phyloP scores from a whole-genome alignment of 2,329 filamentous ascomycete species.

The Podosphaera fusca region DNA sequence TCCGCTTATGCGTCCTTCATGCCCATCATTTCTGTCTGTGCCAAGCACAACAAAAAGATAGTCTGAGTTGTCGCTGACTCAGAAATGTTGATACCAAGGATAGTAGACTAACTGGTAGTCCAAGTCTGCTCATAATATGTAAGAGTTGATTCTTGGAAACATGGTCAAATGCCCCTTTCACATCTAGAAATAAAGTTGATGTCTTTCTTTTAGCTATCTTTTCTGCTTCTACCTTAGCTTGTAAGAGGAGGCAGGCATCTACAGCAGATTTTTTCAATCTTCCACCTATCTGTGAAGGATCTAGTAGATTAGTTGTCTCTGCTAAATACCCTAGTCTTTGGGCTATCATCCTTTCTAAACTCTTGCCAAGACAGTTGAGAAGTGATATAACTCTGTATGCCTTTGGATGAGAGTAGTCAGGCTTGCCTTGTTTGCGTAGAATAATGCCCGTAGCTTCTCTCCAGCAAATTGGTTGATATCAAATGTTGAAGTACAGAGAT shows the following conservation, averaged over 20 bases:
- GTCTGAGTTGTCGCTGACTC: not conserved
- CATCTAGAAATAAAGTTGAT: not conserved
- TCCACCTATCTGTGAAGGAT: not conserved
- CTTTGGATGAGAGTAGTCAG: not conserved
- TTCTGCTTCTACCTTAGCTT: not conserved
- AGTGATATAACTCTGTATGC: constrained; percentile 1
- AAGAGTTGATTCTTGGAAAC: not conserved
- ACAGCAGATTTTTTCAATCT: not conserved
- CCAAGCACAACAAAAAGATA: too few relatives aligned
- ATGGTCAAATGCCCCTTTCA: not conserved
- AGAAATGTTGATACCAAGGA: not conserved
- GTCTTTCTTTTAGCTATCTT: not conserved
- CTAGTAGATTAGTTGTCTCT: not conserved
- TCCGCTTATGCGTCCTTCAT: too few relatives aligned
- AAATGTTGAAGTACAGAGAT: not conserved
- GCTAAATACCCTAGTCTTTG: not conserved
- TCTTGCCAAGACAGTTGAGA: not conserved
- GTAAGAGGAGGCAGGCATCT: not conserved
- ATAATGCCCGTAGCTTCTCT: constrained; percentile 1
- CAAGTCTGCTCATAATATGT: not conserved
- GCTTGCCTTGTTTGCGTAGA: not conserved
- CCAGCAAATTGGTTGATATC: constrained; percentile 1
- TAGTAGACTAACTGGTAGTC: not conserved
- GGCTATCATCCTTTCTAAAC: not conserved
- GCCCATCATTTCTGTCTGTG: too few relatives aligned